phyloP scores from a whole-genome alignment of 179 eudicot species.

The Vitellaria paradoxa region DNA sequence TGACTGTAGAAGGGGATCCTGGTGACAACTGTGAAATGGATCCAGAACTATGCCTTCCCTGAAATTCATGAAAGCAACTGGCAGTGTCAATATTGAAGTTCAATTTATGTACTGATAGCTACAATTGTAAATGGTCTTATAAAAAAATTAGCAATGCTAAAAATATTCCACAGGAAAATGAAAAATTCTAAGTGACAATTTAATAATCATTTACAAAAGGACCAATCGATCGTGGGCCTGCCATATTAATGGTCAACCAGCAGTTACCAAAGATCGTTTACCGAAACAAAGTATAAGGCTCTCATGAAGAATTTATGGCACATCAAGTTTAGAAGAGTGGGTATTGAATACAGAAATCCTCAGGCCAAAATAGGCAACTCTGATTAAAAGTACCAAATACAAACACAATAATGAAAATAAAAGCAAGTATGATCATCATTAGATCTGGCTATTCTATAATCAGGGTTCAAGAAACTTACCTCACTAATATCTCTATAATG shows the following conservation, averaged over 20 bases:
- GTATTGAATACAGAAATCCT: neutral
- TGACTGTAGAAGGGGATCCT: conserved; percentile 42
- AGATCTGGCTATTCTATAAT: neutral
- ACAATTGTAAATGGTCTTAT: neutral
- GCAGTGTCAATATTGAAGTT: conserved; percentile 11
- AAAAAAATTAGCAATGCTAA: conserved; percentile 6
- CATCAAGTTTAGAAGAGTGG: neutral
- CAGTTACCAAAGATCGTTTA: neutral
- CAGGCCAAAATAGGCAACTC: neutral
- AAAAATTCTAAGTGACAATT: neutral
- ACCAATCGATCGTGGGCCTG: neutral
- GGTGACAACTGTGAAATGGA: conserved; percentile 42
- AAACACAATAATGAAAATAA: conserved; percentile 10
- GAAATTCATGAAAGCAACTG: conserved; percentile 18
- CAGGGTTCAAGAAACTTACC: conserved; percentile 37
- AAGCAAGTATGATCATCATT: neutral
- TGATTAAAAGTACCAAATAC: conserved; percentile 1
- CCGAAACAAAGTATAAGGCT: neutral
- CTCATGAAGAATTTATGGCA: neutral
- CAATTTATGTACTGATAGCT: neutral
- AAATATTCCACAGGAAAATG: neutral
- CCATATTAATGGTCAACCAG: neutral
- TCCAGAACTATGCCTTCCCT: conserved; percentile 55
- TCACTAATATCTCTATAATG: conserved; percentile 79
- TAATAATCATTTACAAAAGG: neutral